Evolutionary conservation across 208 protist genomes (phyloP), one percentile per base, ranked within the genome.

Genomic region (Trypanosoma theileri): DNA sequence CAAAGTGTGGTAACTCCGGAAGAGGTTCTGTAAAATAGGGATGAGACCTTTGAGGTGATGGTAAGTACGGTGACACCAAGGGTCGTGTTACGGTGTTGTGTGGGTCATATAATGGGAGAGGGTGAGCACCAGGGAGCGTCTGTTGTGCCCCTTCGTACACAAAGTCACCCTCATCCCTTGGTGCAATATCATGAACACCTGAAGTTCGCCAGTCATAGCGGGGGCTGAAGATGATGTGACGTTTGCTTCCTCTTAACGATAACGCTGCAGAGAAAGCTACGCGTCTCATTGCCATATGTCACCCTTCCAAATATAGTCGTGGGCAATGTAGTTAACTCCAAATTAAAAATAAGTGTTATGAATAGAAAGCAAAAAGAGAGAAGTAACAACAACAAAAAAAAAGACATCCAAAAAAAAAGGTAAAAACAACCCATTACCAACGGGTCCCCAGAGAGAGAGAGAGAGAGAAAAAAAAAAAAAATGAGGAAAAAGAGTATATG

Each of bases 21-120:
- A 96, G 52, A 42, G 77, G 69, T n/a, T 82, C 66, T 12, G 74
- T 84, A 77, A 96, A 95, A 73, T 96, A 96, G n/a, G 92, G 92
- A 65, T 96, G 92, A 1, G 79, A 55, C 0, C 92, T 80, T 61
- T 92, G 84, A 10, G 92, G 92, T n/a, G 87, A 94, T 4, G 92
- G 92, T 13, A 95, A 63, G 75, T 89, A 96, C 14, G 92, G 92
- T 41, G 89, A 95, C 4, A 94, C 84, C 17, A 83, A 69, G 3
- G 92, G 89, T 21, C 78, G 83, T 12, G 92, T 94, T 17, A 92
- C 64, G 48, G 71, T 86, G 64, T 95, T 94, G 46, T 93, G 65
- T 0, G 89, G 84, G 41, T 84, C 68, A 21, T 81, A 81, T 16
- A 96, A 79, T 21, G 92, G 92, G 9, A 96, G 76, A 1, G 92